These are phyloP conservation scores for rapeseed (Brassica napus) DNA, from an alignment of 345 rosid species.

Conservation along the genomic window Da-Ae NC_063447.1:9138001-9138500, in stretches of 20 bases:
- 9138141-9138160: not conserved
- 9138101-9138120: not conserved
- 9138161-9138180: not conserved
- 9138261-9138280: slow-evolving; percentile 25
- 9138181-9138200: not conserved
- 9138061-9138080: too few relatives aligned
- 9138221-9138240: slow-evolving; percentile 54
- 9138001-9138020: not conserved
- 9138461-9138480: too few relatives aligned
- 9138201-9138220: slow-evolving; percentile 39
- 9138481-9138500: too few relatives aligned
- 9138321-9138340: too few relatives aligned
- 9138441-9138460: too few relatives aligned
- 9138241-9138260: slow-evolving; percentile 37
- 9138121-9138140: not conserved
- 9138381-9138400: too few relatives aligned
- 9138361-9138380: too few relatives aligned
- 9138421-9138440: too few relatives aligned
- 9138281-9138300: not conserved
- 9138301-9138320: not conserved
- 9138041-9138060: too few relatives aligned
- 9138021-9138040: not conserved
- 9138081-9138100: too few relatives aligned
- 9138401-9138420: too few relatives aligned
- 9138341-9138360: too few relatives aligned